phyloP scores from a whole-genome alignment of 2,329 filamentous ascomycete genomes.

The Aulographum hederae region DNA sequence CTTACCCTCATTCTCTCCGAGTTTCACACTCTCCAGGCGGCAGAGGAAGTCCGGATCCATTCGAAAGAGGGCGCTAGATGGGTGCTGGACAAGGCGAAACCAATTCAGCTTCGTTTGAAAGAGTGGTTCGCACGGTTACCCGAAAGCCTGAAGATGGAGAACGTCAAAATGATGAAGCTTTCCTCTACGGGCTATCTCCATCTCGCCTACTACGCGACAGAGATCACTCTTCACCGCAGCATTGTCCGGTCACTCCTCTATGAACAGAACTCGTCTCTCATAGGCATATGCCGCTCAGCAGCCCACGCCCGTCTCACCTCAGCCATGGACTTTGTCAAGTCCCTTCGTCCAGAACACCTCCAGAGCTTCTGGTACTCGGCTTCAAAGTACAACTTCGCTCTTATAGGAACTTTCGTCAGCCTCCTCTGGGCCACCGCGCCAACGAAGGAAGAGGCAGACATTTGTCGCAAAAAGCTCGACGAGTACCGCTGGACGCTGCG shows the following conservation, averaged over 20 bases:
- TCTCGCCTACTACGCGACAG: slow-evolving; percentile 26
- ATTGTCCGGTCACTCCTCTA: slow-evolving; percentile 18
- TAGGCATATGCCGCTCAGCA: slow-evolving; percentile 22
- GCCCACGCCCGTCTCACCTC: slow-evolving; percentile 23
- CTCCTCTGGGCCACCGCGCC: slow-evolving; percentile 18
- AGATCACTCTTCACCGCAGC: slow-evolving; percentile 26
- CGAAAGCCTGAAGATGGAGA: slow-evolving; percentile 29
- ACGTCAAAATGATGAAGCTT: slow-evolving; percentile 13
- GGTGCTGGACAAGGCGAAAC: slow-evolving; percentile 33
- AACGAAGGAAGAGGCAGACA: slow-evolving; percentile 15
- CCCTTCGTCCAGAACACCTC: slow-evolving; percentile 24
- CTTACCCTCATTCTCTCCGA: slow-evolving; percentile 31
- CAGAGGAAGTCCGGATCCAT: slow-evolving; percentile 22
- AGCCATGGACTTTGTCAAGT: slow-evolving; percentile 26
- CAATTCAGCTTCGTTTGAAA: slow-evolving; percentile 32
- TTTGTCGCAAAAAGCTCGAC: slow-evolving; percentile 18
- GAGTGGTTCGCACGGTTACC: slow-evolving; percentile 34
- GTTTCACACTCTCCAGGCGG: slow-evolving; percentile 32
- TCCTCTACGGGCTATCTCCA: slow-evolving; percentile 23
- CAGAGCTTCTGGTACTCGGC: slow-evolving; percentile 29
- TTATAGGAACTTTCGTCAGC: slow-evolving; percentile 23
- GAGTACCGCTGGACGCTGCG: slow-evolving; percentile 24
- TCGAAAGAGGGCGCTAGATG: slow-evolving; percentile 25
- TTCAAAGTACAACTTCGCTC: slow-evolving; percentile 22
- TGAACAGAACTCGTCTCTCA: slow-evolving; percentile 13